These are phyloP conservation scores for Tricholoma sp. DNA, from an alignment of 768 basidiomycete genomes.

Conservation along the genomic window DNA sequence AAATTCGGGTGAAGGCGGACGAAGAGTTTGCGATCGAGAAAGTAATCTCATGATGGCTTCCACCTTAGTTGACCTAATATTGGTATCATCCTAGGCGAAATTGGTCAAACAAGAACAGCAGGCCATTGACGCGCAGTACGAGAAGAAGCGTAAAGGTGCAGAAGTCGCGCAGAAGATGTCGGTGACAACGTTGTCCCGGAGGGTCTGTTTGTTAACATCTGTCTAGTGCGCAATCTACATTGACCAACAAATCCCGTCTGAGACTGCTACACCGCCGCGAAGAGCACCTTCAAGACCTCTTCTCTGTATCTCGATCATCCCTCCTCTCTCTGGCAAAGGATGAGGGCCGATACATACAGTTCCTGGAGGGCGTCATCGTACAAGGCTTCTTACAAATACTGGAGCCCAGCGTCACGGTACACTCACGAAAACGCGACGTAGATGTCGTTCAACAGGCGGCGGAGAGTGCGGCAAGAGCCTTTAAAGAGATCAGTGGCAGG, in stretches of 20 bases:
- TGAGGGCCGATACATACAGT: slow-evolving; percentile 67
- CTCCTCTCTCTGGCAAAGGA: slow-evolving; percentile 60
- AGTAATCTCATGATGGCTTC: slow-evolving; percentile 31
- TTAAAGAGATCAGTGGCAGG: slow-evolving; percentile 74
- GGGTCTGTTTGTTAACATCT: neutral
- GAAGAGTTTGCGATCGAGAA: slow-evolving; percentile 99
- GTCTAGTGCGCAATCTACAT: slow-evolving; percentile 83
- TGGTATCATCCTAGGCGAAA: slow-evolving; percentile 60
- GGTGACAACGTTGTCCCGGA: slow-evolving; percentile 19
- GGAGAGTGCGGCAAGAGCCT: slow-evolving; percentile 56
- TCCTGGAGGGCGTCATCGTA: slow-evolving; percentile 79
- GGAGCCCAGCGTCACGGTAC: slow-evolving; percentile 65
- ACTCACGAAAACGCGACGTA: slow-evolving; percentile 63
- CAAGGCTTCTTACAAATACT: slow-evolving; percentile 84
- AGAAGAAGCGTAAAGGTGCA: slow-evolving; percentile 93
- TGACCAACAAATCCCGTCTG: slow-evolving; percentile 95
- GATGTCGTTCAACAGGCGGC: slow-evolving; percentile 58
- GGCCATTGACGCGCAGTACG: slow-evolving; percentile 89
- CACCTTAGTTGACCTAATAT: neutral
- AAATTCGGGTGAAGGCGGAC: slow-evolving; percentile 96
- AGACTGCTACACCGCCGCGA: slow-evolving; percentile 86
- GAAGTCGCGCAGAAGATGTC: slow-evolving; percentile 97
- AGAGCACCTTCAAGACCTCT: slow-evolving; percentile 87
- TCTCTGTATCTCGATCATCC: slow-evolving; percentile 61
- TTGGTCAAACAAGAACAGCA: slow-evolving; percentile 95